Evolutionary conservation across 208 protist species (phyloP).

Genomic region (Phytomonas sp.): DNA sequence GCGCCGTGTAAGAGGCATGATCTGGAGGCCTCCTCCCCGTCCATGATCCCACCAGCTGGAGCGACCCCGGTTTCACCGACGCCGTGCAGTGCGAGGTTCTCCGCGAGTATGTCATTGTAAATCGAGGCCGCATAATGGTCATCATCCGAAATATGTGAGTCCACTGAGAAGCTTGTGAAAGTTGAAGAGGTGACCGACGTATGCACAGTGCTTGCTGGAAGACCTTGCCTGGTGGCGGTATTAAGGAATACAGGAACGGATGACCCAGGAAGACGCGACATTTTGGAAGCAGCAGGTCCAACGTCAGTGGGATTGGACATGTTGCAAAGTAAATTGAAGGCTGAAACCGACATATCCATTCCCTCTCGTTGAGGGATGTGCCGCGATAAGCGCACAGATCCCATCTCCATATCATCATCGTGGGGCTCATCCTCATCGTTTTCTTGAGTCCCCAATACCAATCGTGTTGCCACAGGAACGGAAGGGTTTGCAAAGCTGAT

Average conservation of each 20-base stretch:
- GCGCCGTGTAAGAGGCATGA: neutral
- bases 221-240: constrained; percentile 3
- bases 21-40: constrained; percentile 1
- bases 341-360: constrained; percentile 69
- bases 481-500: neutral
- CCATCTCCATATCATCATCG: neutral
- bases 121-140: constrained; percentile 73
- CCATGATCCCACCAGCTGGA: constrained; percentile 1
- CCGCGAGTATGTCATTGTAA: constrained; percentile 80
- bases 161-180: constrained; percentile 40
- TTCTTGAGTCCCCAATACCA: neutral
- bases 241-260: neutral
- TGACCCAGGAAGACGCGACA: neutral
- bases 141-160: constrained; percentile 79
- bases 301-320: neutral
- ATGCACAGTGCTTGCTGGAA: constrained; percentile 6
- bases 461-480: neutral
- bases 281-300: neutral
- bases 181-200: constrained; percentile 26
- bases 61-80: neutral
- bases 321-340: constrained; percentile 49
- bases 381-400: constrained; percentile 49
- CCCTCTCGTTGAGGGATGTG: constrained; percentile 81
- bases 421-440: neutral
- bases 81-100: constrained; percentile 38